A percentile compares a stretch with the other conserved stretches of the same genome.
These are phyloP conservation scores for Aspergillus candidus DNA, from an alignment of 2,329 filamentous ascomycete species.

Conservation along the genomic window DNA sequence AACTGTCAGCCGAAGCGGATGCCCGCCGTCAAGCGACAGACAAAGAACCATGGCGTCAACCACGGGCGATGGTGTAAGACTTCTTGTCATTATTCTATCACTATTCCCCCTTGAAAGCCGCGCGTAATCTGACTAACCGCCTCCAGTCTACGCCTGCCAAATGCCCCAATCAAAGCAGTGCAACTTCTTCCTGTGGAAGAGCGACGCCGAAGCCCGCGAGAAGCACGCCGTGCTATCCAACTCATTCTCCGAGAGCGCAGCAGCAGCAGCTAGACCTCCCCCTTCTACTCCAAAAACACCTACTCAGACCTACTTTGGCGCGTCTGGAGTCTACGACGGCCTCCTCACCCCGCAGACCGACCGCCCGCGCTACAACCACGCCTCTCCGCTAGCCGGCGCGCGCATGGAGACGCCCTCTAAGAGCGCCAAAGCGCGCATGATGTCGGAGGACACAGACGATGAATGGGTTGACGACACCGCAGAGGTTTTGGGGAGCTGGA, in stretches of 20 bases:
- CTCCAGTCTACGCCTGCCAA: constrained; percentile 53
- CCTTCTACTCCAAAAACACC: constrained; percentile 19
- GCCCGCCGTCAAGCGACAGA: constrained; percentile 50
- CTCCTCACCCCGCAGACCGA: constrained; percentile 33
- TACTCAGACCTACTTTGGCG: constrained; percentile 7
- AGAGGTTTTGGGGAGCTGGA: constrained; percentile 23
- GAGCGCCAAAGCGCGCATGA: constrained; percentile 26
- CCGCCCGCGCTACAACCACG: constrained; percentile 5
- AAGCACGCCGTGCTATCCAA: constrained; percentile 45
- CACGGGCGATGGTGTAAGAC: constrained; percentile 49
- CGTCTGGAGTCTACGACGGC: constrained; percentile 11
- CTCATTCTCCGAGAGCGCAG: constrained; percentile 38
- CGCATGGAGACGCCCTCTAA: constrained; percentile 16
- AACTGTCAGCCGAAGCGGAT: constrained; percentile 49
- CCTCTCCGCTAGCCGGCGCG: constrained; percentile 1
- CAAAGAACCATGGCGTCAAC: constrained; percentile 53
- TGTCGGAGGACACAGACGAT: constrained; percentile 29
- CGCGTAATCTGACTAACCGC: constrained; percentile 1
- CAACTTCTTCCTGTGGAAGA: constrained; percentile 57
- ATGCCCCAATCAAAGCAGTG: constrained; percentile 45
- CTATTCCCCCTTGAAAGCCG: background rate
- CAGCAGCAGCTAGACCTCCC: constrained; percentile 8
- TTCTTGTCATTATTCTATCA: background rate
- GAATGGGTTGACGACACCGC: constrained; percentile 34
- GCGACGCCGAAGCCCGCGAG: constrained; percentile 52